These are phyloP conservation scores for Bipolaris zeicola DNA, from an alignment of 2,329 filamentous ascomycete genomes.

Conservation along the genomic window DNA sequence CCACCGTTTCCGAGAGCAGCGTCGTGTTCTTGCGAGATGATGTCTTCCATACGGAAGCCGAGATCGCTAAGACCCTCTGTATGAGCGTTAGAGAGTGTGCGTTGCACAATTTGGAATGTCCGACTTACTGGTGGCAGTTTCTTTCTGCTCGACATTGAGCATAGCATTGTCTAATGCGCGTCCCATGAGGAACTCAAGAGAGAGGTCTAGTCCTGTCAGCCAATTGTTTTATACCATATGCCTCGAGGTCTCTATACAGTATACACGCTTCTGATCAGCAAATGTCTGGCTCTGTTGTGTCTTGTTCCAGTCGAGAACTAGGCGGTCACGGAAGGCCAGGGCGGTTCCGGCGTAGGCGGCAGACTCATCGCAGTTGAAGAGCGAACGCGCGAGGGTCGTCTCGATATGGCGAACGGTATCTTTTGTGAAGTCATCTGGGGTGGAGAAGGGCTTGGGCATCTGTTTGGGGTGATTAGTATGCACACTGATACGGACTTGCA, in stretches of 20 bases:
- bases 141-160: constrained; percentile 91
- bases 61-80: constrained; percentile 83
- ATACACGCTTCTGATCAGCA: constrained; percentile 88
- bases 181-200: constrained; percentile 97
- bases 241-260: constrained; percentile 62
- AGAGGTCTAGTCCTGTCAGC: constrained; percentile 66
- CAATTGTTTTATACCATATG: neutral
- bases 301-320: constrained; percentile 96
- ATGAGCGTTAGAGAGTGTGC: constrained; percentile 19
- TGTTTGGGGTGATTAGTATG: constrained; percentile 39
- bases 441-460: constrained; percentile 72
- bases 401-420: constrained; percentile 94
- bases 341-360: constrained; percentile 92
- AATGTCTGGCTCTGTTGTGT: constrained; percentile 96
- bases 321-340: constrained; percentile 87
- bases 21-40: constrained; percentile 93
- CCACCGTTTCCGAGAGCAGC: constrained; percentile 95
- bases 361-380: constrained; percentile 96
- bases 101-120: neutral
- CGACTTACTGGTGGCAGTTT: constrained; percentile 73
- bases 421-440: constrained; percentile 79
- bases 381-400: constrained; percentile 90
- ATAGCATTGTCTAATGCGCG: constrained; percentile 97
- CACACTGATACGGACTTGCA: neutral
- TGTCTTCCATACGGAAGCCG: constrained; percentile 95